Percentiles rank a stretch among this genome's conserved stretches.
Evolutionary conservation across 2,329 filamentous ascomycete genomes (phyloP).

Genomic region (Colletotrichum lini): DNA sequence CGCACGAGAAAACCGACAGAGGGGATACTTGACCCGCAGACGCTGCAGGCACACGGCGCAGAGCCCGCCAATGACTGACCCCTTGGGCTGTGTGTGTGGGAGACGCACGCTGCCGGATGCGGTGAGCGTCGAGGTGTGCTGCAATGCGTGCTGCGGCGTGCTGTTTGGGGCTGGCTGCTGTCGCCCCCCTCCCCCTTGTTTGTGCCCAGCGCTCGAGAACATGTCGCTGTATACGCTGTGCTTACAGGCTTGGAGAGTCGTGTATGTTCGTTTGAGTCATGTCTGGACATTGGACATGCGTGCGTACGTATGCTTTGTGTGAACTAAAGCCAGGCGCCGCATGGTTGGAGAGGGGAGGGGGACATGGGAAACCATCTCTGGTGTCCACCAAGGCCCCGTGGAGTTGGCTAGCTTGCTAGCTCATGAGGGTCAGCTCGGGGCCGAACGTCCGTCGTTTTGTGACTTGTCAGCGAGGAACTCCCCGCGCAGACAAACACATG

Average conservation of each 20-base stretch:
- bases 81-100: constrained; percentile 12
- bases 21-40: constrained; percentile 34
- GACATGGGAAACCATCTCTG: no score
- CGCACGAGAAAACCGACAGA: constrained; percentile 33
- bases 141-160: constrained; percentile 17
- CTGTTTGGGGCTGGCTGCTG: not conserved
- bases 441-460: not conserved
- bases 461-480: no score
- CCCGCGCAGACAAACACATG: no score
- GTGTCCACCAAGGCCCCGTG: not conserved
- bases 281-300: constrained; percentile 12
- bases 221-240: no score
- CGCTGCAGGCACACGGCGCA: constrained; percentile 34
- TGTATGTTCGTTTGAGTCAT: constrained; percentile 32
- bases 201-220: constrained; percentile 8
- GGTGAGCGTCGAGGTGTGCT: constrained; percentile 23
- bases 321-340: not conserved
- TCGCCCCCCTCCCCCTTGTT: not conserved
- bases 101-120: constrained; percentile 24
- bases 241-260: not conserved
- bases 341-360: no score
- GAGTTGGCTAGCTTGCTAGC: not conserved
- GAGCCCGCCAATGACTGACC: constrained; percentile 22
- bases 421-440: constrained; percentile 1
- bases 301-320: constrained; percentile 2